These are phyloP conservation scores for Annulohypoxylon maeteangense DNA, from an alignment of 495 filamentous ascomycete genomes.

Conservation along the genomic window DNA sequence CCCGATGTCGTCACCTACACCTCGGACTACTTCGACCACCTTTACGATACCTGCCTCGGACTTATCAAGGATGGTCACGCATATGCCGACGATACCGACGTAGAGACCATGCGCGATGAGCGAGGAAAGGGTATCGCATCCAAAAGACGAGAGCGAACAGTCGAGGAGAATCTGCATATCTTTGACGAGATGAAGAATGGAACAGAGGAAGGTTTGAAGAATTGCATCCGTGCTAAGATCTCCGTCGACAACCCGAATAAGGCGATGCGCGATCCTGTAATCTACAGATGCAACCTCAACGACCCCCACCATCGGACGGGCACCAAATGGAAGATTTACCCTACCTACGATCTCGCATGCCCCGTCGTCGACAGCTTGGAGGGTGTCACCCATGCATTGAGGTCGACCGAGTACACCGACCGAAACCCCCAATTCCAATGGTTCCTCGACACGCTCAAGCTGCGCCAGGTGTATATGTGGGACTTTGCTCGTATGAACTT, in stretches of 20 bases:
- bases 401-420: conserved; percentile 97
- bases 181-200: conserved; percentile 92
- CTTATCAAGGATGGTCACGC: conserved; percentile 87
- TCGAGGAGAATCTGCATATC: conserved; percentile 80
- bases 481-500: conserved; percentile 98
- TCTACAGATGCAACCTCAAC: conserved; percentile 88
- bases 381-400: conserved; percentile 92
- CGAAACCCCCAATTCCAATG: conserved; percentile 97
- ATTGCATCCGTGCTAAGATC: conserved; percentile 92
- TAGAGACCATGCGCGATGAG: conserved; percentile 85
- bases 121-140: conserved; percentile 80
- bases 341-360: conserved; percentile 94
- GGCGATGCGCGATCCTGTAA: conserved; percentile 90
- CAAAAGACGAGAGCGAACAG: conserved; percentile 75
- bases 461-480: conserved; percentile 94
- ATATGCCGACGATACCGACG: conserved; percentile 89
- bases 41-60: conserved; percentile 79
- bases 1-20: conserved; percentile 83
- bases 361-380: conserved; percentile 91
- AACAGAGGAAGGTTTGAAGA: conserved; percentile 75
- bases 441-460: conserved; percentile 86
- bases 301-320: conserved; percentile 88
- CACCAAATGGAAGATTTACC: conserved; percentile 91
- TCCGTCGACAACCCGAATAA: conserved; percentile 85
- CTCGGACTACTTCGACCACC: conserved; percentile 89